These are phyloP conservation scores for Cucurbita moschata DNA, from an alignment of 306 rosid species.

Conservation along the genomic window DNA sequence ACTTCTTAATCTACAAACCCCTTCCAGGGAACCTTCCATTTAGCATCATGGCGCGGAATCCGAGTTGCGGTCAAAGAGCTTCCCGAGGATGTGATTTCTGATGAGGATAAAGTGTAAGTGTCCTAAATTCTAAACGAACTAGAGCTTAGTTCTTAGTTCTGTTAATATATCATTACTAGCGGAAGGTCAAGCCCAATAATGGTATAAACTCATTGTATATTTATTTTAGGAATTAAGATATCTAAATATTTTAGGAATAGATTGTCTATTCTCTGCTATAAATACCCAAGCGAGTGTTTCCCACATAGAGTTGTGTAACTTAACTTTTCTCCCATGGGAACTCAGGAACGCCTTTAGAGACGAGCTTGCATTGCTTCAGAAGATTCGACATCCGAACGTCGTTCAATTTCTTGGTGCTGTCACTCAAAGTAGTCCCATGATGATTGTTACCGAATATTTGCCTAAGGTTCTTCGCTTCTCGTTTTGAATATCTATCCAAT, in stretches of 20 bases:
- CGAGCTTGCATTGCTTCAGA: conserved; percentile 84
- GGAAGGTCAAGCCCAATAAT: no score
- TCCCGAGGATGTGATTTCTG: conserved; percentile 43
- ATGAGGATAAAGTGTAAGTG: conserved; percentile 72
- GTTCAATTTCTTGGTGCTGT: conserved; percentile 98
- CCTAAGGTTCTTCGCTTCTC: conserved; percentile 51
- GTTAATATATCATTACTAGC: no score
- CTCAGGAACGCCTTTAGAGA: conserved; percentile 78
- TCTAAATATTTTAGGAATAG: no score
- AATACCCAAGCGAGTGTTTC: no score
- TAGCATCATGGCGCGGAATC: conserved; percentile 86
- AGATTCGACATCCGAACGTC: conserved; percentile 91
- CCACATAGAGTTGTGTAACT: neutral
- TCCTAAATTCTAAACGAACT: no score
- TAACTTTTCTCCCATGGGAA: neutral
- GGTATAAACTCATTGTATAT: no score
- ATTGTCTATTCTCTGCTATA: no score
- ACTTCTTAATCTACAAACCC: neutral
- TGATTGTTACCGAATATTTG: conserved; percentile 94
- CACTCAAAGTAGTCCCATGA: conserved; percentile 97
- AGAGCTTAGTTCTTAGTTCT: no score
- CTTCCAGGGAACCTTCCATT: conserved; percentile 70
- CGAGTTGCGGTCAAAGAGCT: conserved; percentile 84
- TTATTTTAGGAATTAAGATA: no score
- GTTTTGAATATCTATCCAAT: neutral